A percentile compares a stretch with the other conserved stretches of the same genome.
Conservation (phyloP, 2,329 filamentous ascomycete species). For the Cladosporium sp. region DNA sequence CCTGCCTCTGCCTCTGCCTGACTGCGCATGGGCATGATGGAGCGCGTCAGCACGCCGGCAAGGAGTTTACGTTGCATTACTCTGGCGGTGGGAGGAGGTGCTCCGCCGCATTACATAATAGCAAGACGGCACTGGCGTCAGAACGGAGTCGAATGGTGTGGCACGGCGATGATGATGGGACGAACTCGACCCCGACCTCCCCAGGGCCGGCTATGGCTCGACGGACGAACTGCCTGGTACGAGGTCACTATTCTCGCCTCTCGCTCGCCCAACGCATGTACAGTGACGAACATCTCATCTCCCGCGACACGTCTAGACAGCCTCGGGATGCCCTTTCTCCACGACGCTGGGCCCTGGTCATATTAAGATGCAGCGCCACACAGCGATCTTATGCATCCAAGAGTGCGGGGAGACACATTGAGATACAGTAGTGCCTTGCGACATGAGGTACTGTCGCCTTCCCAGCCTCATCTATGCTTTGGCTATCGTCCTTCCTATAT, state of each 20-base stretch:
- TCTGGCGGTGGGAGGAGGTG: background rate
- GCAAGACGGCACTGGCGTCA: conserved; percentile 2
- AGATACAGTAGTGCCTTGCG: background rate
- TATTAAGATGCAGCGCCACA: background rate
- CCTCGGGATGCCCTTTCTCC: conserved; percentile 5
- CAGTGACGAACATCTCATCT: background rate
- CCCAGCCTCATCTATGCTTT: background rate
- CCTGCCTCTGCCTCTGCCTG: background rate
- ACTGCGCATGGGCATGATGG: background rate
- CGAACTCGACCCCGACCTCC: background rate
- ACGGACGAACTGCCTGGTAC: background rate
- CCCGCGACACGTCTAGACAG: background rate
- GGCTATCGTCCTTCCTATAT: background rate
- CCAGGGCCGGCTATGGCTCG: background rate
- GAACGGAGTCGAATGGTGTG: conserved; percentile 1
- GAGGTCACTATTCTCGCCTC: background rate
- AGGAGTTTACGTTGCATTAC: background rate
- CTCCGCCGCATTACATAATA: conserved; percentile 4
- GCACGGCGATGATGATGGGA: background rate
- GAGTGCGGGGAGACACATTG: conserved; percentile 4
- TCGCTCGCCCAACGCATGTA: background rate
- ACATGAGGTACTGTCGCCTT: background rate
- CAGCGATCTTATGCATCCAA: background rate
- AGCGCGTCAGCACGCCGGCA: background rate
- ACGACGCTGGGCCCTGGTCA: conserved; percentile 5